Percentiles rank a stretch among this genome's conserved stretches.
These are phyloP conservation scores for Penicillium digitatum DNA, from an alignment of 2,329 filamentous ascomycete species.

Conservation along the genomic window DNA sequence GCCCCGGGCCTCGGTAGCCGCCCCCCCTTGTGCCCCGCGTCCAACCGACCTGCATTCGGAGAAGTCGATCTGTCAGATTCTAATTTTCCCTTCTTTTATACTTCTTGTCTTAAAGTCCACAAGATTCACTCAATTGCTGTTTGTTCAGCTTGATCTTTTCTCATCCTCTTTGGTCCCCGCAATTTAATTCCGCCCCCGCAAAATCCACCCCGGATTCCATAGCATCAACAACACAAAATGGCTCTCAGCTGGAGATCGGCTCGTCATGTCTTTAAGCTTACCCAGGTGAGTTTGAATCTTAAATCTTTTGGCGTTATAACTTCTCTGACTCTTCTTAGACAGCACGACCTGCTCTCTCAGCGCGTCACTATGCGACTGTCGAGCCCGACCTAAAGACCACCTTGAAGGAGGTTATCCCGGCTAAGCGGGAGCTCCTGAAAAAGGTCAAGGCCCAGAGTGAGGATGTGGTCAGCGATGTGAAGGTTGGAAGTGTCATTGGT, in stretches of 20 bases:
- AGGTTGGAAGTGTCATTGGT: conserved; percentile 88
- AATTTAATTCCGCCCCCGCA: conserved; percentile 22
- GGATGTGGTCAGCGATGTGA: conserved; percentile 85
- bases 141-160: neutral
- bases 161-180: conserved; percentile 8
- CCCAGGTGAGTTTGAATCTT: conserved; percentile 28
- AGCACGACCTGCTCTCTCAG: conserved; percentile 22
- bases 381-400: conserved; percentile 89
- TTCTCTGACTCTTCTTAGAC: conserved; percentile 13
- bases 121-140: neutral
- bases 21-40: conserved; percentile 17
- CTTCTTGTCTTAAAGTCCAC: neutral
- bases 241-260: conserved; percentile 37
- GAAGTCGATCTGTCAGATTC: conserved; percentile 13
- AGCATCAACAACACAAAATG: conserved; percentile 22
- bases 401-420: conserved; percentile 78
- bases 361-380: conserved; percentile 53
- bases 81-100: neutral
- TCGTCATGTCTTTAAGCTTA: conserved; percentile 37
- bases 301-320: neutral
- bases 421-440: conserved; percentile 88
- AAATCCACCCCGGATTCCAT: conserved; percentile 24
- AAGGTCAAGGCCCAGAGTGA: conserved; percentile 82
- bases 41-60: conserved; percentile 16
- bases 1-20: conserved; percentile 23